A percentile compares a stretch with the other conserved stretches of the same genome.
These are phyloP conservation scores for Insectozyma bohioensis DNA, from an alignment of 1,139 yeast genomes.

Conservation along the genomic window DNA sequence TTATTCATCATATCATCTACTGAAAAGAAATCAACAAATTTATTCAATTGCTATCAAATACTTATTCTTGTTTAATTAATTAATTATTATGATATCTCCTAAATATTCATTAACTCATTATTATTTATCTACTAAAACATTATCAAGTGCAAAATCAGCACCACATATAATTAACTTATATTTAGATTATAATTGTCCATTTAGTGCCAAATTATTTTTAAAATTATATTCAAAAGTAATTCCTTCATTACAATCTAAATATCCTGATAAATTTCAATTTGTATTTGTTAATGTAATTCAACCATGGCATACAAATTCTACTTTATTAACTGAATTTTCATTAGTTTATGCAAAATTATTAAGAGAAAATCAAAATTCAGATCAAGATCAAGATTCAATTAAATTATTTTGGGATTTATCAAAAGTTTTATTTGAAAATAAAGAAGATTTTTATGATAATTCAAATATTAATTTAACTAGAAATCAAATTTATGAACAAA, in stretches of 20 bases:
- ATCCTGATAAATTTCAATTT: constrained; percentile 55
- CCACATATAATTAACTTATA: constrained; percentile 50
- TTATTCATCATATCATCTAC: no score
- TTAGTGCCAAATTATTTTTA: constrained; percentile 61
- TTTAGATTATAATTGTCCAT: constrained; percentile 81
- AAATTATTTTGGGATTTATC: constrained; percentile 63
- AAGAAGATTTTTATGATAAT: constrained; percentile 59
- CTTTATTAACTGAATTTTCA: constrained; percentile 67
- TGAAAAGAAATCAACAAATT: not conserved
- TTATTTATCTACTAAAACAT: constrained; percentile 24
- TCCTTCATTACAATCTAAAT: constrained; percentile 48
- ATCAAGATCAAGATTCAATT: constrained; percentile 21
- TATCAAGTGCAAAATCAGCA: constrained; percentile 17
- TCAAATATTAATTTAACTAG: constrained; percentile 56
- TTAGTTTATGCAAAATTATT: constrained; percentile 63
- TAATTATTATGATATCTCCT: constrained; percentile 46
- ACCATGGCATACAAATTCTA: constrained; percentile 84
- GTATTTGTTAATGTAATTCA: constrained; percentile 69
- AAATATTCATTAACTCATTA: constrained; percentile 42
- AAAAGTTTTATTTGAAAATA: constrained; percentile 52
- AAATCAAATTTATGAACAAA: constrained; percentile 52
- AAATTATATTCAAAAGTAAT: constrained; percentile 54
- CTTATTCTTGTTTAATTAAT: not conserved
- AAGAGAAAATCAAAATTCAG: constrained; percentile 32
- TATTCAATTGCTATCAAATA: constrained; percentile 1